phyloP scores from a whole-genome alignment of 345 rosid genomes.

The Populus ilicifolia region DNA sequence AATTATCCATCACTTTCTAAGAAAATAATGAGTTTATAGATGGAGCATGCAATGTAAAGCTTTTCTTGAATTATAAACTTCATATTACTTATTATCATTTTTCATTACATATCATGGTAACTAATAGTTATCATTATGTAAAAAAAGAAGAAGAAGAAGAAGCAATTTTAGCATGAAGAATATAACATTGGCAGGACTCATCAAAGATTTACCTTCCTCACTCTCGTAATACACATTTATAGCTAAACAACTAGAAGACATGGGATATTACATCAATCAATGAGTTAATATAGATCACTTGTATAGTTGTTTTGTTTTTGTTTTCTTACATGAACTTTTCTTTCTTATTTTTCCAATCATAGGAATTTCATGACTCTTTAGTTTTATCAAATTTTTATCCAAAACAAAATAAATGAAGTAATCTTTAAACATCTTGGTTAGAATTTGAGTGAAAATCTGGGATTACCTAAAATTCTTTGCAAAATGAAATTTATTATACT shows the following conservation, averaged over 20 bases:
- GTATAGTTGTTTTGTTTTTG: neutral
- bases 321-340: too few relatives aligned
- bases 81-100: neutral
- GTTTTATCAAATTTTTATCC: too few relatives aligned
- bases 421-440: too few relatives aligned
- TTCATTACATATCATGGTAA: neutral
- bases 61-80: neutral
- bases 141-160: too few relatives aligned
- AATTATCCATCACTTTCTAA: neutral
- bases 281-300: conserved; percentile 39
- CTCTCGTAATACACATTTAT: conserved; percentile 67
- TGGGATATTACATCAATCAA: conserved; percentile 61
- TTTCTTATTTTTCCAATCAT: neutral
- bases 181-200: conserved; percentile 30
- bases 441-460: too few relatives aligned
- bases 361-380: conserved; percentile 10
- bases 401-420: too few relatives aligned
- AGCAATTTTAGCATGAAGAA: conserved; percentile 18
- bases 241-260: conserved; percentile 68
- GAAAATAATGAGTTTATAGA: neutral
- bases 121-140: conserved; percentile 16
- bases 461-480: too few relatives aligned
- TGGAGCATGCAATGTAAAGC: neutral
- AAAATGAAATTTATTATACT: too few relatives aligned
- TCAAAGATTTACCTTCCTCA: conserved; percentile 79